Conservation (phyloP, 495 filamentous ascomycete species). For the Cercophora newfieldiana region DNA sequence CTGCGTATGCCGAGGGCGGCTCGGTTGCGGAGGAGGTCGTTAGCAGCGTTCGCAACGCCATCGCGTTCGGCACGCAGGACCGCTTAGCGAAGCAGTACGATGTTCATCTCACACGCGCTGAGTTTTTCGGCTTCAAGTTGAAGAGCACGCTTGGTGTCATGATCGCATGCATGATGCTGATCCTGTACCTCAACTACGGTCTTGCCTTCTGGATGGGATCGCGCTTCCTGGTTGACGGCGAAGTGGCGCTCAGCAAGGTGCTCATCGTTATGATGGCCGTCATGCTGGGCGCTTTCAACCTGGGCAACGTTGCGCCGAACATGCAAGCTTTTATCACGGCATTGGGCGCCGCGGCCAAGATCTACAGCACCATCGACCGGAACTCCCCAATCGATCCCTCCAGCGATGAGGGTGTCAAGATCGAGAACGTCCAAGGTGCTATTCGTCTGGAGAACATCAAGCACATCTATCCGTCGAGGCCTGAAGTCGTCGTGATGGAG, state of each 20-base stretch:
- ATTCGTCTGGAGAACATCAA: constrained; percentile 83
- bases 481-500: constrained; percentile 84
- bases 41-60: constrained; percentile 89
- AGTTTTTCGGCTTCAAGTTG: constrained; percentile 74
- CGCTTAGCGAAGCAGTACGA: constrained; percentile 86
- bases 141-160: constrained; percentile 70
- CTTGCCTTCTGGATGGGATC: constrained; percentile 96
- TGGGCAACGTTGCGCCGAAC: constrained; percentile 88
- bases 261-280: constrained; percentile 86
- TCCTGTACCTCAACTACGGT: constrained; percentile 86
- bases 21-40: constrained; percentile 93
- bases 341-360: constrained; percentile 82
- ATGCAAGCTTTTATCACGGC: constrained; percentile 72
- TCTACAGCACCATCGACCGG: constrained; percentile 89
- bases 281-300: constrained; percentile 86
- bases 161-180: constrained; percentile 77
- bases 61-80: constrained; percentile 88
- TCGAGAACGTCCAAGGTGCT: constrained; percentile 70
- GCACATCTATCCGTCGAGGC: constrained; percentile 91
- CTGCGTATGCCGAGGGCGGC: constrained; percentile 79
- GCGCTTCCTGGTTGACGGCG: constrained; percentile 67
- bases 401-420: constrained; percentile 65
- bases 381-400: constrained; percentile 83
- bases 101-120: constrained; percentile 65
- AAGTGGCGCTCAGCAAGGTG: constrained; percentile 55